A percentile compares a stretch with the other conserved stretches of the same genome.
phyloP scores from a whole-genome alignment of 78 protist genomes.

The Bodo saltans region DNA sequence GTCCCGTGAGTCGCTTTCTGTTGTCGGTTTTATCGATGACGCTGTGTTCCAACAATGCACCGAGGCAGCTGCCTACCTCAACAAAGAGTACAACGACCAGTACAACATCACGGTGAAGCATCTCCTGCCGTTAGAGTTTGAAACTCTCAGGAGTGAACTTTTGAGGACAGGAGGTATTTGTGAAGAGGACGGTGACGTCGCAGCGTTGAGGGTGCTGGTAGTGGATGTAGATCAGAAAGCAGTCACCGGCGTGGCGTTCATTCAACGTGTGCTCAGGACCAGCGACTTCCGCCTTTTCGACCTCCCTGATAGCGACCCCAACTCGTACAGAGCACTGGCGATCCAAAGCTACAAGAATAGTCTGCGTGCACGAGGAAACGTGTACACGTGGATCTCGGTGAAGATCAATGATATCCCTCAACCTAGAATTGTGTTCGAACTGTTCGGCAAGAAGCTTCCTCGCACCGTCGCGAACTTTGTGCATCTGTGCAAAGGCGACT shows the following conservation, averaged over 20 bases:
- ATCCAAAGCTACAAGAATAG: neutral
- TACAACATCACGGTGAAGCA: neutral
- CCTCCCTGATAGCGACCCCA: neutral
- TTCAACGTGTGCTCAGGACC: neutral
- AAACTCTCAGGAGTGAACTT: neutral
- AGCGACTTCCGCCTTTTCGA: neutral
- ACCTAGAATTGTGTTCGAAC: neutral
- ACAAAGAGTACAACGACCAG: neutral
- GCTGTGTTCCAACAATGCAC: neutral
- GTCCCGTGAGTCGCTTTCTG: neutral
- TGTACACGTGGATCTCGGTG: neutral
- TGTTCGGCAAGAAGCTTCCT: neutral
- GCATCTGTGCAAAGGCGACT: slow-evolving; percentile 9
- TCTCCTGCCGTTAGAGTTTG: neutral
- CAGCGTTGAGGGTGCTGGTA: neutral
- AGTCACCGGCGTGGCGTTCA: neutral
- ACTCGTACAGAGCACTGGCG: neutral
- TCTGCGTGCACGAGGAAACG: neutral
- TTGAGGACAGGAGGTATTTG: neutral
- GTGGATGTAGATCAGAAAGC: neutral
- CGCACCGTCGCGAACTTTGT: slow-evolving; percentile 4
- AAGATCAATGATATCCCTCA: neutral
- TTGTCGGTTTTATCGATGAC: neutral
- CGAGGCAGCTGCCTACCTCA: neutral
- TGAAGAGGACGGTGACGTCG: neutral